Conservation (phyloP, 1,284 basidiomycete genomes). For the Trichosporon asahii region DNA sequence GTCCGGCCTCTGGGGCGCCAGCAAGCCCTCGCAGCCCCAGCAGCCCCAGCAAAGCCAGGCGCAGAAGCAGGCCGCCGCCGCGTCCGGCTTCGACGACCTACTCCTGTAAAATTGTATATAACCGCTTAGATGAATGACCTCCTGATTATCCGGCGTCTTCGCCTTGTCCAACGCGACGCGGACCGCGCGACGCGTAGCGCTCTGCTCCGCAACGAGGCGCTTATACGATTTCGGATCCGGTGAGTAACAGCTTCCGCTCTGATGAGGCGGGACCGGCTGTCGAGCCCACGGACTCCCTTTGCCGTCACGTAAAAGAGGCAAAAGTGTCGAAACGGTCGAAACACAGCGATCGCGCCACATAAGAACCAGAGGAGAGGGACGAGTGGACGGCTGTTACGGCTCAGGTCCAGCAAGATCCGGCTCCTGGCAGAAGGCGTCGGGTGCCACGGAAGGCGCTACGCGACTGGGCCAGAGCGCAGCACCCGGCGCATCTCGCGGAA, state of each 20-base stretch:
- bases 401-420: neutral
- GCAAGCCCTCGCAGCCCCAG: neutral
- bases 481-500: neutral
- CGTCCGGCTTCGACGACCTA: slow-evolving; percentile 33
- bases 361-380: neutral
- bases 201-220: too few relatives aligned
- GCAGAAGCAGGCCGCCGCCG: slow-evolving; percentile 21
- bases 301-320: neutral
- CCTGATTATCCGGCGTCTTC: neutral
- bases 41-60: slow-evolving; percentile 10
- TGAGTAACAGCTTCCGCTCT: neutral
- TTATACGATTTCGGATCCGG: neutral
- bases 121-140: slow-evolving; percentile 3
- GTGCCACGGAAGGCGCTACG: neutral
- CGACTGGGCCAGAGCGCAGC: neutral
- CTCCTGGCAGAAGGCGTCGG: neutral
- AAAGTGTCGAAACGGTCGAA: neutral
- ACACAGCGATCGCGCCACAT: neutral
- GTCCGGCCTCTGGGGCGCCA: slow-evolving; percentile 65
- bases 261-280: neutral
- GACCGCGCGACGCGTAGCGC: too few relatives aligned
- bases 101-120: slow-evolving; percentile 22
- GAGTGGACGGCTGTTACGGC: neutral
- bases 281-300: too few relatives aligned
- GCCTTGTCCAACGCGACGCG: too few relatives aligned